Evolutionary conservation across 1,284 basidiomycete species (phyloP).

Genomic region (Pterulicium gracile): DNA sequence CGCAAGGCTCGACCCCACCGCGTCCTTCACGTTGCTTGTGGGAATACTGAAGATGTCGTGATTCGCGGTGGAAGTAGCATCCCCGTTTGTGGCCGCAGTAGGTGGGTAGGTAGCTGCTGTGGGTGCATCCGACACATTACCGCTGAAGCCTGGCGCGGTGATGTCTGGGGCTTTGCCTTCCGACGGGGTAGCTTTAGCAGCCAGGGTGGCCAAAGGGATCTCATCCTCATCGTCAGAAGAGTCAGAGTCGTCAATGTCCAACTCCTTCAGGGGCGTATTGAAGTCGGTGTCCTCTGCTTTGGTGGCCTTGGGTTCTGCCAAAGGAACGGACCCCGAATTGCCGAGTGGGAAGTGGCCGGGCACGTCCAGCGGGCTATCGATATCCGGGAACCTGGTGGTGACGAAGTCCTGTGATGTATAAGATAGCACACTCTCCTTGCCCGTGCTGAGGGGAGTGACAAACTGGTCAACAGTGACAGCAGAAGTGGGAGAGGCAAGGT

Average conservation of each 20-base stretch:
- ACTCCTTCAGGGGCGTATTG: slow-evolving; percentile 42
- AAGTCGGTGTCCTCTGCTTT: slow-evolving; percentile 37
- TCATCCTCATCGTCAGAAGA: slow-evolving; percentile 44
- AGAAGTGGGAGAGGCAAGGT: slow-evolving; percentile 19
- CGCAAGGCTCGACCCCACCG: no score
- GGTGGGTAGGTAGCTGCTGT: slow-evolving; percentile 7
- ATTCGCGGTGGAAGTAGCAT: slow-evolving; percentile 8
- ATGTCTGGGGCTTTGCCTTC: slow-evolving; percentile 14
- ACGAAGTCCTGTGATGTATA: no score
- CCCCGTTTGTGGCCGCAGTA: slow-evolving; percentile 14
- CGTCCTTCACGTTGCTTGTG: no score
- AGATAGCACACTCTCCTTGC: slow-evolving; percentile 19
- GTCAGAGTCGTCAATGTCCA: slow-evolving; percentile 58
- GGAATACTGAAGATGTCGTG: no score
- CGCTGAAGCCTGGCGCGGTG: slow-evolving; percentile 4
- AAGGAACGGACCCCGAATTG: slow-evolving; percentile 6
- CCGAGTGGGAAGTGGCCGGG: slow-evolving; percentile 9
- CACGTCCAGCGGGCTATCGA: slow-evolving; percentile 22
- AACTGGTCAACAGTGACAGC: slow-evolving; percentile 45
- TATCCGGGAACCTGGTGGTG: slow-evolving; percentile 26
- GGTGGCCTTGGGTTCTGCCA: slow-evolving; percentile 11
- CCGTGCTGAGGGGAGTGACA: slow-evolving; percentile 45
- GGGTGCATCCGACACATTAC: background rate
- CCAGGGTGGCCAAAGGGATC: slow-evolving; percentile 25
- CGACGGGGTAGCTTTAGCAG: slow-evolving; percentile 16